A percentile compares a stretch with the other conserved stretches of the same genome.
Conservation (phyloP, 176 grass and related monocot species). For the Cymbopogon citratus region DNA sequence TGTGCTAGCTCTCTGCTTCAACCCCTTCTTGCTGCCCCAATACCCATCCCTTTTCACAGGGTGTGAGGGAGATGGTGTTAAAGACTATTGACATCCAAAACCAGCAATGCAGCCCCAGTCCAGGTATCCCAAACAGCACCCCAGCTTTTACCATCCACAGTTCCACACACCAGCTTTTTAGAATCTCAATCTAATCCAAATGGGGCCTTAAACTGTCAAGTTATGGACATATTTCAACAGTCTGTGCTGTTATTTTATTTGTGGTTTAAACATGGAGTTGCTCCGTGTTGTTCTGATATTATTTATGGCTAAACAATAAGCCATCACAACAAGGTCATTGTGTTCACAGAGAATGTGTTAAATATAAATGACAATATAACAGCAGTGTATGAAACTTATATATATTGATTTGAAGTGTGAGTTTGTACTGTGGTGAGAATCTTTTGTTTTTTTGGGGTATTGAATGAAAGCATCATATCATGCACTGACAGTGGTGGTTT, state of each 20-base stretch:
- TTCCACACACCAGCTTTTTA: not conserved
- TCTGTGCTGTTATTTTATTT: not conserved
- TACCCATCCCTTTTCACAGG: not conserved
- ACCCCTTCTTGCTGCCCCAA: not conserved
- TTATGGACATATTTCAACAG: not conserved
- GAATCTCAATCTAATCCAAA: not conserved
- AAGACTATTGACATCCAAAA: not conserved
- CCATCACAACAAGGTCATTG: not conserved
- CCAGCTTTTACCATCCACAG: no score
- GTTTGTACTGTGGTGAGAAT: no score
- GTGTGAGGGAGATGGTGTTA: not conserved
- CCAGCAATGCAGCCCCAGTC: not conserved
- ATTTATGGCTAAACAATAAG: not conserved
- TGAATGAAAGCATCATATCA: not conserved
- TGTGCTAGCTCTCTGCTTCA: not conserved
- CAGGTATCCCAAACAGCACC: not conserved
- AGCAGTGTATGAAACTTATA: not conserved
- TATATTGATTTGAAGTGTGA: not conserved
- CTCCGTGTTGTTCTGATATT: not conserved
- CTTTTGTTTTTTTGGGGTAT: no score
- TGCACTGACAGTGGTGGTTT: conserved; percentile 4
- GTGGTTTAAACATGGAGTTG: not conserved
- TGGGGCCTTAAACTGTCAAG: not conserved
- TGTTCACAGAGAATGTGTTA: not conserved
- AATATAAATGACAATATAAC: not conserved